Base-by-base conservation (phyloP, 2,329 filamentous ascomycete genomes). In the Curvularia lunata region DNA sequence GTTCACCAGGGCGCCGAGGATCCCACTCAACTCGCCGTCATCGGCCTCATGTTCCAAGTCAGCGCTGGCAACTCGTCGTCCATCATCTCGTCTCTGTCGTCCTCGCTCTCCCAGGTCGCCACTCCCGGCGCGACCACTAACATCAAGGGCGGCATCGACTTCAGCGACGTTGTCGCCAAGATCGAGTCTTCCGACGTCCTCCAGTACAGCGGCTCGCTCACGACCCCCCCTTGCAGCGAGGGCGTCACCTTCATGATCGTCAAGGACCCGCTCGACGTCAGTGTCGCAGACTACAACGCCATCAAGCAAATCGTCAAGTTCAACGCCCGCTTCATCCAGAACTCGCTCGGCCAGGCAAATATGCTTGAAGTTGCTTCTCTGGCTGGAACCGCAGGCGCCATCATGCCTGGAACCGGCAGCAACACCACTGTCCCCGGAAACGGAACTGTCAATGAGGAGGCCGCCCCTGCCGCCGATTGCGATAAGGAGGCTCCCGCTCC, bases 181-280 rank as follows among this genome's bases (percentile, higher is more conserved):
- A 68, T 84, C 46, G 51, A 71, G 2, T 72, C 77, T 23, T 76
- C 75, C 9, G 67, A 72, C 4, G 73, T 84, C 52, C 81, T 79
- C 65, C 78, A 79, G 56, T 88, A 88, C 77, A 71, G 74, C 12
- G 86, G 86, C 19, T 86, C 84, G 18, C 78, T 88, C 46, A 88
- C 86, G 40, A 88, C 85, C 0, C 86, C 86, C 19, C 86, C 86
- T 4, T 88, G 86, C 75, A 78, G 79, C 16, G 85, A 88, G 72
- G 82, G 81, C 25, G 76, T 88, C 21, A 77, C 73, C 9, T 87
- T 85, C 79, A 74, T 85, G 47, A 74, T 86, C 41, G 81, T 81
- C 62, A 75, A 78, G 58, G 64, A 82, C 54, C 80, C 81, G 37
- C 69, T 86, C 3, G 70, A 73, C 34, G 74, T 87, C 60, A 75